Evolutionary conservation across 2,329 filamentous ascomycete species (phyloP).

Genomic region (Colletotrichum ledebouriae): DNA sequence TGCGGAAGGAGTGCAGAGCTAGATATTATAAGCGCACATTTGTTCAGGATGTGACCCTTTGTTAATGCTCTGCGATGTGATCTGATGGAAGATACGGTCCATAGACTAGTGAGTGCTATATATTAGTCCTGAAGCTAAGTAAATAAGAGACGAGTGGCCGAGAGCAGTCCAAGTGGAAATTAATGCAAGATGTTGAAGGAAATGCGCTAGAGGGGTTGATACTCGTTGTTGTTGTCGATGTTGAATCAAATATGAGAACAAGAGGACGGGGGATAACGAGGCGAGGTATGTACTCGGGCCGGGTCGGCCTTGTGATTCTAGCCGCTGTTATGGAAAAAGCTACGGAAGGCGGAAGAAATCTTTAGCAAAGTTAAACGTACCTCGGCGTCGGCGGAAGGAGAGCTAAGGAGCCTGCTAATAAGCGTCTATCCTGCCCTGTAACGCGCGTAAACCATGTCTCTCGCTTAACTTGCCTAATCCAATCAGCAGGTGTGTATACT

Average conservation of each 20-base stretch:
- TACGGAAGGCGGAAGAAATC: neutral
- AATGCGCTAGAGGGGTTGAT: neutral
- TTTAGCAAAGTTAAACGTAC: neutral
- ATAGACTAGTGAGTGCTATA: constrained; percentile 2
- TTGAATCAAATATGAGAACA: neutral
- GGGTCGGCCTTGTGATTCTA: constrained; percentile 1
- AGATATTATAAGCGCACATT: neutral
- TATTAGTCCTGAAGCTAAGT: constrained; percentile 1
- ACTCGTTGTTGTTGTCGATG: neutral
- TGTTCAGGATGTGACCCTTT: neutral
- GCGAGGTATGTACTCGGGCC: constrained; percentile 2
- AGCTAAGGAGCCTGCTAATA: neutral
- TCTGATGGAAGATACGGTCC: neutral
- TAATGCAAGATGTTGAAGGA: constrained; percentile 1
- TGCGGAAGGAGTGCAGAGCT: neutral
- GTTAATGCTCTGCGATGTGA: constrained; percentile 2
- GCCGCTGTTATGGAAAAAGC: neutral
- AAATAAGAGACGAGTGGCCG: constrained; percentile 1
- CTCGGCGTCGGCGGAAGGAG: neutral
- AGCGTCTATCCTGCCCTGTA: constrained; percentile 3
- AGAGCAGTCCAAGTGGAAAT: constrained; percentile 4
- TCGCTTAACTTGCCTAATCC: constrained; percentile 4
- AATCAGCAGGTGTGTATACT: neutral
- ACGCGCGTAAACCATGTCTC: neutral
- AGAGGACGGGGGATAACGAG: neutral